Evolutionary conservation across 257 asterid genomes (phyloP).

Genomic region (Penstemon newberryi): DNA sequence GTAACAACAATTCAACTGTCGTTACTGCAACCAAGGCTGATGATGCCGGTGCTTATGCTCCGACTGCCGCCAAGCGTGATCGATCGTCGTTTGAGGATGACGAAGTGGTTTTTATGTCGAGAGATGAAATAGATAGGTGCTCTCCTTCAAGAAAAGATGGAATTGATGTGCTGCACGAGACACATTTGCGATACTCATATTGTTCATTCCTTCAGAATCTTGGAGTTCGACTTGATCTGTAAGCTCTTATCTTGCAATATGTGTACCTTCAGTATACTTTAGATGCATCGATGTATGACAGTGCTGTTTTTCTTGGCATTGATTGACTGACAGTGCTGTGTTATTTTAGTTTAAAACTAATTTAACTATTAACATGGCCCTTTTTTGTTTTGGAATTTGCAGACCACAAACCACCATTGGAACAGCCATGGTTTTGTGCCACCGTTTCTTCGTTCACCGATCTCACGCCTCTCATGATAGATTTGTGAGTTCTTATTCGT

Average conservation of each 20-base stretch:
- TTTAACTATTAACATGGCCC: conserved; percentile 3
- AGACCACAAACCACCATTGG: conserved; percentile 96
- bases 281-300: conserved; percentile 1
- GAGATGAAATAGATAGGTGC: conserved; percentile 84
- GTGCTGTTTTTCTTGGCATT: conserved; percentile 1
- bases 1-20: conserved; percentile 31
- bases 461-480: conserved; percentile 97
- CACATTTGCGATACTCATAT: conserved; percentile 81
- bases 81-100: conserved; percentile 74
- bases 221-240: conserved; percentile 86
- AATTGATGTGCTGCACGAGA: conserved; percentile 76
- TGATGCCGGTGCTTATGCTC: conserved; percentile 35
- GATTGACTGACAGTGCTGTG: neutral
- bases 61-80: conserved; percentile 58
- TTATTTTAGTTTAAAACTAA: neutral
- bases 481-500: conserved; percentile 57
- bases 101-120: conserved; percentile 61
- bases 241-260: conserved; percentile 37
- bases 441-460: conserved; percentile 85
- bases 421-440: conserved; percentile 95
- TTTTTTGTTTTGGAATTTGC: conserved; percentile 30
- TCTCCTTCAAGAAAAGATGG: conserved; percentile 98
- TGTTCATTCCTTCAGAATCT: conserved; percentile 91
- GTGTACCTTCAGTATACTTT: neutral
- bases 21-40: conserved; percentile 36